Evolutionary conservation across 2,329 filamentous ascomycete genomes (phyloP), one percentile per base, ranked within the genome.

Genomic region (Lasiodiplodia citricola): DNA sequence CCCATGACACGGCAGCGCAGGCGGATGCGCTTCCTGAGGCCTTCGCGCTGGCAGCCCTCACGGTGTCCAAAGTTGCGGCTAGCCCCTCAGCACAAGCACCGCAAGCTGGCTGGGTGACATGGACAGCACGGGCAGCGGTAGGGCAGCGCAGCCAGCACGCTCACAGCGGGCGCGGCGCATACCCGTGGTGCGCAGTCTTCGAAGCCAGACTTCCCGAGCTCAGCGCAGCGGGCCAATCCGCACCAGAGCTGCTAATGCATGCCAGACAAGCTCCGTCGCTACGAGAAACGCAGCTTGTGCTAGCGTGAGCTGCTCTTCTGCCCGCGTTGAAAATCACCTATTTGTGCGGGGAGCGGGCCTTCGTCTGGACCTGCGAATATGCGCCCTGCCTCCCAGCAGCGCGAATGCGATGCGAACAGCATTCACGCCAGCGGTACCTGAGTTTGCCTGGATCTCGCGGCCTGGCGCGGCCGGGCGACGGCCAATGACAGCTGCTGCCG

Each of bases 201-300:
- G 50, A 70, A 68, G 66, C 69, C 66, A 70, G 58, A 70, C 57
- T 66, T 68, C 66, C 56, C 66, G 69, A 68, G 66, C 66, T 60
- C 69, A 68, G 58, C 68, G 44, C 58, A 37, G 54, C 66, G 66
- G 69, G 60, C 69, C 69, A 70, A 68, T 68, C 69, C 66, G 69
- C 66, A 67, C 23, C 28, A 60, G 52, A 31, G 56, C 66, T 54
- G 56, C 66, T 60, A 58, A 64, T 57, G 64, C 68, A 70, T 68
- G 65, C 68, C 68, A 68, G 65, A 64, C 68, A 70, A 64, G 66
- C 65, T 70, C 66, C 65, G 65, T 68, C 68, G 68, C 66, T 64
- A 68, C 68, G 58, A 70, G 68, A 67, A 68, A 70, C 68, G 44
- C 68, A 70, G 65, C 57, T 52, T 41, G 63, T 54, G 60, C 54